These are phyloP conservation scores for Cryptococcus sp. DNA, from an alignment of 1,284 basidiomycete genomes.

Conservation along the genomic window DNA sequence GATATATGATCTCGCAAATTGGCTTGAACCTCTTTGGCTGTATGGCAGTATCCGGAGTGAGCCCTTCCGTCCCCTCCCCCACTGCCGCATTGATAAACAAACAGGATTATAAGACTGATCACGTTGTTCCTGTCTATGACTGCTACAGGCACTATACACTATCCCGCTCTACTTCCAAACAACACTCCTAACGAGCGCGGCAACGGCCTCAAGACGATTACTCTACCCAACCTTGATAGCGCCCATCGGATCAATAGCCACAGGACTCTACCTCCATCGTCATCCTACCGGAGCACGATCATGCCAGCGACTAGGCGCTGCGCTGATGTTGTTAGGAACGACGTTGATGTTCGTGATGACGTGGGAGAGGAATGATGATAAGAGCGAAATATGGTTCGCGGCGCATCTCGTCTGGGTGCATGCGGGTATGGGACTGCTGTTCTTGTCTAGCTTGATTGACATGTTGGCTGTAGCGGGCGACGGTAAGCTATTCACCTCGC, in stretches of 20 bases:
- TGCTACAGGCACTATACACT: conserved; percentile 17
- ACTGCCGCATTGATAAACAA: too few relatives aligned
- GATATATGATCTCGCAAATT: conserved; percentile 25
- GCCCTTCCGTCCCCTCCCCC: not conserved
- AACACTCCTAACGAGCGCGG: conserved; percentile 21
- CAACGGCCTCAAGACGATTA: conserved; percentile 22
- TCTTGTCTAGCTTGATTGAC: conserved; percentile 28
- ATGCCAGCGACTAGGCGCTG: conserved; percentile 16
- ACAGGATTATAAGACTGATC: not conserved
- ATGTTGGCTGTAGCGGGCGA: conserved; percentile 23
- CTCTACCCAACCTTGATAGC: conserved; percentile 31
- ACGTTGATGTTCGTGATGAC: conserved; percentile 15
- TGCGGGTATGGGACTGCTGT: conserved; percentile 29
- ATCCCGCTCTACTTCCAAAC: conserved; percentile 30
- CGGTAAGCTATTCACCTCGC: conserved; percentile 12
- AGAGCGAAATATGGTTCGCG: conserved; percentile 19
- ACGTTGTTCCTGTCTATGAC: not conserved
- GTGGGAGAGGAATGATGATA: conserved; percentile 13
- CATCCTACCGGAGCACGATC: conserved; percentile 10
- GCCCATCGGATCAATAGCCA: conserved; percentile 25
- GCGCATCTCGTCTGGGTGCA: conserved; percentile 24
- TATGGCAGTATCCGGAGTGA: conserved; percentile 24
- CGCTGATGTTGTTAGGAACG: conserved; percentile 14
- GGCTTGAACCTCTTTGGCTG: conserved; percentile 28
- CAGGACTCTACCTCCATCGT: conserved; percentile 25